Evolutionary conservation across 495 filamentous ascomycete species (phyloP), one percentile per base, ranked within the genome.

Genomic region (Evernia prunastri): DNA sequence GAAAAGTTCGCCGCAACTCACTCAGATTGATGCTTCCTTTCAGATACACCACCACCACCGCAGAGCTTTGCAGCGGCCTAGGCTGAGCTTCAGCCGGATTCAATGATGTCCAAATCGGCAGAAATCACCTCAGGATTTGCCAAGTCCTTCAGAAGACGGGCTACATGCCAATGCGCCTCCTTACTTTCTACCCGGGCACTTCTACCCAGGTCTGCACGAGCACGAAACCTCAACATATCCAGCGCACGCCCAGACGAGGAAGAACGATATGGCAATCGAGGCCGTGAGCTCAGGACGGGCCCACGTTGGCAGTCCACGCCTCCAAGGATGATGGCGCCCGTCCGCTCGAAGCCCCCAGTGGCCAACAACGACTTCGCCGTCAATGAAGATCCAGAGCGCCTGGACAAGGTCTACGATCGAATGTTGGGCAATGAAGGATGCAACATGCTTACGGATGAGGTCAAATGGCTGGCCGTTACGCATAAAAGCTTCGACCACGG

Each of bases 401-500:
- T 99, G 47, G 89, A 97, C 72, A 73, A 79, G 45, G 87, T 90
- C 73, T 93, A 96, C 74, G 79, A 80, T 47, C 78, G 77, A 33
- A 73, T 97, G 63, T 76, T 97, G 59, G 90, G 92, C 27, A 74
- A 74, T 60, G 81, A 82, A 61, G 89, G 90, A 67, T 82, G 87
- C 62, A 79, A 82, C 67, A 69, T 92, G 73, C 80, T 97, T 66
- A 86, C 86, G 40, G 91, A 96, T 4, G 92, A 97, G 76, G 79
- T 93, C 68, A 96, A 97, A 76, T 99, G 93, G 94, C 81, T 97
- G 68, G 92, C 93, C 15, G 84, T 99, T 63, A 99, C 94, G 45
- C 94, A 99, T 75, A 97, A 97, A 85, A 96, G 91, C 75, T 97
- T 96, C 74, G 94, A 97, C 76, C 91, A 97, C 69, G 94, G 91